Conservation (phyloP, 2,329 filamentous ascomycete genomes). For the Sclerotinia spermophila region DNA sequence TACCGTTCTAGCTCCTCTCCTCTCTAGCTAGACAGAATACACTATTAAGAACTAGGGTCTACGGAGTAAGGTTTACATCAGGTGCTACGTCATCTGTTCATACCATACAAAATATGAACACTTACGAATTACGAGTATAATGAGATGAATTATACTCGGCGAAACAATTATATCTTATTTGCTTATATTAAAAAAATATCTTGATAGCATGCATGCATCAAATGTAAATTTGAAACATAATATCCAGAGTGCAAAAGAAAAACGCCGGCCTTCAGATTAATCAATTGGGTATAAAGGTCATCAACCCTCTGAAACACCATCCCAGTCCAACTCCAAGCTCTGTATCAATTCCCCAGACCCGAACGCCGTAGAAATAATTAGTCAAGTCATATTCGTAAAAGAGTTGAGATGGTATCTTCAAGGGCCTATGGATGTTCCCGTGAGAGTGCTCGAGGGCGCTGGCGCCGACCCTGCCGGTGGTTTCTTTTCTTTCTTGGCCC, state of each 20-base stretch:
- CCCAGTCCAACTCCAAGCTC: conserved; percentile 14
- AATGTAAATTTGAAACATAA: no score
- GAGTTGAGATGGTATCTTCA: not conserved
- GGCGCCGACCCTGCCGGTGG: conserved; percentile 24
- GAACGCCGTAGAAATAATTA: conserved; percentile 13
- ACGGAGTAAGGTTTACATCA: no score
- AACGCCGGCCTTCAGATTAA: conserved; percentile 1
- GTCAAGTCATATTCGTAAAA: conserved; percentile 14
- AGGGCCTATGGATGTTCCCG: not conserved
- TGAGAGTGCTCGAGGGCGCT: not conserved
- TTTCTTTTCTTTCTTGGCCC: conserved; percentile 83
- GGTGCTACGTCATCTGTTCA: no score
- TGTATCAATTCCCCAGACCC: not conserved
- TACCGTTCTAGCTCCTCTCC: no score
- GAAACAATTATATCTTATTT: not conserved
- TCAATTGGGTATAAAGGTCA: conserved; percentile 1
- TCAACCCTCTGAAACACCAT: not conserved
- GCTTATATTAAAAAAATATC: not conserved
- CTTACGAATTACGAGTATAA: no score
- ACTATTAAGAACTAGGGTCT: no score
- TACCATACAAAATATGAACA: no score
- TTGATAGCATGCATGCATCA: not conserved
- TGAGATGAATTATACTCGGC: not conserved
- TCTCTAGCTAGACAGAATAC: no score
- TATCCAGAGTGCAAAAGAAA: not conserved